These are phyloP conservation scores for Berkeleyomyces basicola DNA, from an alignment of 2,329 filamentous ascomycete genomes.

Conservation along the genomic window DNA sequence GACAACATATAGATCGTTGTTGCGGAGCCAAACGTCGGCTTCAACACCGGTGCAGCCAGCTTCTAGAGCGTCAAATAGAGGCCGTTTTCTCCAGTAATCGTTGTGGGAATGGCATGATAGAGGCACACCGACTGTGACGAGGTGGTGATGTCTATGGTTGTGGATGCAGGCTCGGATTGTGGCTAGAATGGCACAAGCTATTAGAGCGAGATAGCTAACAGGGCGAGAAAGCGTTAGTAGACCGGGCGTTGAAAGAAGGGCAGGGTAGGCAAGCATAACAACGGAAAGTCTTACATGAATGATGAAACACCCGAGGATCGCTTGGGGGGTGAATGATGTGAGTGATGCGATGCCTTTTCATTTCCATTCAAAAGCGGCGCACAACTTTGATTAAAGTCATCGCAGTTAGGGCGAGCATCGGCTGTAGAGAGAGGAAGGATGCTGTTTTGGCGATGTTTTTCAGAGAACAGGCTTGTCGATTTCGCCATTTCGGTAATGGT, in stretches of 20 bases:
- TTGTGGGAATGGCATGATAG: slow-evolving; percentile 51
- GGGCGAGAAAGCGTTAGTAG: not conserved
- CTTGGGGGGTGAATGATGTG: not conserved
- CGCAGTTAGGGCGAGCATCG: not conserved
- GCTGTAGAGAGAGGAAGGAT: not conserved
- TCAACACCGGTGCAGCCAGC: slow-evolving; percentile 48
- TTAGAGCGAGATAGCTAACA: not conserved
- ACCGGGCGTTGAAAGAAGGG: not conserved
- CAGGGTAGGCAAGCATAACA: not conserved
- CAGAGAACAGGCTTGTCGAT: not conserved
- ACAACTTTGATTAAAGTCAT: not conserved
- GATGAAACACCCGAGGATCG: not conserved
- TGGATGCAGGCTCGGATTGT: not conserved
- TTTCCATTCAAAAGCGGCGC: not conserved
- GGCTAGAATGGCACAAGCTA: slow-evolving; percentile 1
- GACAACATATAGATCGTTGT: slow-evolving; percentile 41
- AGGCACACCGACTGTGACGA: slow-evolving; percentile 25
- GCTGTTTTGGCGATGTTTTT: not conserved
- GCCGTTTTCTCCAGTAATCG: slow-evolving; percentile 50
- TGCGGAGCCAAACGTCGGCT: slow-evolving; percentile 50
- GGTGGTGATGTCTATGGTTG: not conserved
- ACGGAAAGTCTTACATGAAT: not conserved
- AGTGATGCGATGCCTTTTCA: not conserved
- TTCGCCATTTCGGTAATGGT: slow-evolving; percentile 1
- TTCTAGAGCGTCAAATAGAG: slow-evolving; percentile 44